Conservation (phyloP, 1,284 basidiomycete genomes). For the Cryptococcus sp. region DNA sequence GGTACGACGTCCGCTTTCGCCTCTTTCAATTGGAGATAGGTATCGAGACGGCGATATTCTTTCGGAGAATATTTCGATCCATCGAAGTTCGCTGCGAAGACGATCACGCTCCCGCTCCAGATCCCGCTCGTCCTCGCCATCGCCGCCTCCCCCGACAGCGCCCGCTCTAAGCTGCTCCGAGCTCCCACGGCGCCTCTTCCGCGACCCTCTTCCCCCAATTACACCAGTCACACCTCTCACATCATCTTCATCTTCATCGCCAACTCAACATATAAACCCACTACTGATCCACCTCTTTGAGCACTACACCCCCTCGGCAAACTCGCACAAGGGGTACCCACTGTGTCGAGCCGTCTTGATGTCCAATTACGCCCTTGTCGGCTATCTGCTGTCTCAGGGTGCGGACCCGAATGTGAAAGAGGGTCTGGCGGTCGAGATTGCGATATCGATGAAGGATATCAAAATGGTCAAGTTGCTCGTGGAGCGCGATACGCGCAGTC, state of each 20-base stretch:
- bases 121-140: slow-evolving; percentile 5
- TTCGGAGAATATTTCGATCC: background rate
- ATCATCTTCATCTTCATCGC: background rate
- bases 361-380: slow-evolving; percentile 64
- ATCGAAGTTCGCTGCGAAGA: background rate
- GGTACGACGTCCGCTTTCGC: no score
- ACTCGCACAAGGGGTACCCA: slow-evolving; percentile 73
- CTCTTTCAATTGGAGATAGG: no score
- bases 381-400: slow-evolving; percentile 67
- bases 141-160: slow-evolving; percentile 5
- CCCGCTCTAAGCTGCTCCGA: slow-evolving; percentile 30
- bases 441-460: slow-evolving; percentile 67
- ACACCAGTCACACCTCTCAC: background rate
- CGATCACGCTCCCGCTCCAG: background rate
- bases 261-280: slow-evolving; percentile 39
- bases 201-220: slow-evolving; percentile 11
- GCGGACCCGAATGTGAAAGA: slow-evolving; percentile 67
- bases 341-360: slow-evolving; percentile 72
- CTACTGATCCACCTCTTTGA: slow-evolving; percentile 46
- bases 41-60: no score
- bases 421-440: slow-evolving; percentile 68
- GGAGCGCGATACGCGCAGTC: slow-evolving; percentile 58
- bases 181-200: slow-evolving; percentile 49
- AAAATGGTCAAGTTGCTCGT: slow-evolving; percentile 69
- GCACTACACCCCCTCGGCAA: slow-evolving; percentile 52